Evolutionary conservation across 306 rosid genomes (phyloP).

Genomic region (Leucaena leucocephala): DNA sequence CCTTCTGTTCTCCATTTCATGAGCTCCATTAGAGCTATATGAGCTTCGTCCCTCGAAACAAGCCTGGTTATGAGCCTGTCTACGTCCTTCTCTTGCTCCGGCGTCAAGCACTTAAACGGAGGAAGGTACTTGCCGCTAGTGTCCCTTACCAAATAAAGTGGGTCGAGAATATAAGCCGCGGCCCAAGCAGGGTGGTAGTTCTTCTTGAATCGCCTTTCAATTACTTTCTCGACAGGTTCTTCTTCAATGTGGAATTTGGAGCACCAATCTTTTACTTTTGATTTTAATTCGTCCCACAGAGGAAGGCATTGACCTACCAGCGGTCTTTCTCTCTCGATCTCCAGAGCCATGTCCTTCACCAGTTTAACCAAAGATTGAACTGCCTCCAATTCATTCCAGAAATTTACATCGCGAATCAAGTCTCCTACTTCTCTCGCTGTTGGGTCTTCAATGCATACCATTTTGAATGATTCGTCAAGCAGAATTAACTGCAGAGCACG

Average conservation of each 20-base stretch:
- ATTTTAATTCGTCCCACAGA: conserved; percentile 79
- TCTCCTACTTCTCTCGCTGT: conserved; percentile 63
- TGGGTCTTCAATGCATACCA: conserved; percentile 67
- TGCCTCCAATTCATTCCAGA: conserved; percentile 82
- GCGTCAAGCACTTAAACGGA: conserved; percentile 59
- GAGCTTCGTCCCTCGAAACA: conserved; percentile 61
- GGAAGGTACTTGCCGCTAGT: conserved; percentile 72
- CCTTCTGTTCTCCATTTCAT: conserved; percentile 84
- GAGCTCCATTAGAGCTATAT: conserved; percentile 67
- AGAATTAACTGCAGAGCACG: conserved; percentile 65
- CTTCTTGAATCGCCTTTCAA: conserved; percentile 63
- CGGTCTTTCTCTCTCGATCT: conserved; percentile 77
- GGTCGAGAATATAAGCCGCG: conserved; percentile 68
- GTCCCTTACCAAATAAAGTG: conserved; percentile 59
- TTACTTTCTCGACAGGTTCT: conserved; percentile 52
- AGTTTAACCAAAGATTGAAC: conserved; percentile 63
- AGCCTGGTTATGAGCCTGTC: conserved; percentile 66
- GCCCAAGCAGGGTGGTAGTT: conserved; percentile 83
- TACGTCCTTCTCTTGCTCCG: conserved; percentile 69
- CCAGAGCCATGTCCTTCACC: conserved; percentile 76
- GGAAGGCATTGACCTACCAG: conserved; percentile 87
- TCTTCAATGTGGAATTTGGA: conserved; percentile 57
- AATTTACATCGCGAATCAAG: conserved; percentile 61
- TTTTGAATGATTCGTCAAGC: conserved; percentile 60
- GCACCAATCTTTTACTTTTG: conserved; percentile 74